Evolutionary conservation across 202 grass and related monocot genomes (phyloP).

Genomic region (Zizania palustris): DNA sequence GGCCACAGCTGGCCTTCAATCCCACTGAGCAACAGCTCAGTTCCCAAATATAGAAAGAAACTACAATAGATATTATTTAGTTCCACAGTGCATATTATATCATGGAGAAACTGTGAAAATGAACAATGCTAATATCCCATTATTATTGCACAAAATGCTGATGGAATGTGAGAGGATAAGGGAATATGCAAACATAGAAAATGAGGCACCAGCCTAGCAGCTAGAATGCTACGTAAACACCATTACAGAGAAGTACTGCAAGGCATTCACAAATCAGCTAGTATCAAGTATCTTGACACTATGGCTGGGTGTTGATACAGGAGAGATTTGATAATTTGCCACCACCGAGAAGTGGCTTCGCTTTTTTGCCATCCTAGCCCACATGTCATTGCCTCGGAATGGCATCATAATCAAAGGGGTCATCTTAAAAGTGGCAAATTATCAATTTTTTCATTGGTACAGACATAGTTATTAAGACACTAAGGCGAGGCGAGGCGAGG

Average conservation of each 20-base stretch:
- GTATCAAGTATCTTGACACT: neutral
- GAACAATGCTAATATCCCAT: neutral
- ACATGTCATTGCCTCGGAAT: no score
- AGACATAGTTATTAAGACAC: no score
- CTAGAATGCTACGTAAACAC: neutral
- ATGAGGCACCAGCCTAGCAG: neutral
- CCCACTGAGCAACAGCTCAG: no score
- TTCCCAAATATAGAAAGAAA: neutral
- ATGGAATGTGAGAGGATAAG: neutral
- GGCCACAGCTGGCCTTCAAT: no score
- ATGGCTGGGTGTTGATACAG: neutral
- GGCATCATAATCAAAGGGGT: no score
- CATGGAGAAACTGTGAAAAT: slow-evolving; percentile 8
- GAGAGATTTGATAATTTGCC: no score
- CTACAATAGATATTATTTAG: neutral
- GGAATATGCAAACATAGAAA: neutral
- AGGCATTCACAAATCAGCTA: slow-evolving; percentile 3
- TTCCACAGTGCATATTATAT: slow-evolving; percentile 11
- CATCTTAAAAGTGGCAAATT: no score
- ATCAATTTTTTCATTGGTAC: no score
- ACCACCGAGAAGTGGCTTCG: no score
- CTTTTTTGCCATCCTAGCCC: no score
- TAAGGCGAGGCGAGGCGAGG: no score
- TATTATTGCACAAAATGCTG: slow-evolving; percentile 16
- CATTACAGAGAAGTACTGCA: neutral